phyloP scores from a whole-genome alignment of 1,284 basidiomycete genomes.

The Ustilago shanxiensis region DNA sequence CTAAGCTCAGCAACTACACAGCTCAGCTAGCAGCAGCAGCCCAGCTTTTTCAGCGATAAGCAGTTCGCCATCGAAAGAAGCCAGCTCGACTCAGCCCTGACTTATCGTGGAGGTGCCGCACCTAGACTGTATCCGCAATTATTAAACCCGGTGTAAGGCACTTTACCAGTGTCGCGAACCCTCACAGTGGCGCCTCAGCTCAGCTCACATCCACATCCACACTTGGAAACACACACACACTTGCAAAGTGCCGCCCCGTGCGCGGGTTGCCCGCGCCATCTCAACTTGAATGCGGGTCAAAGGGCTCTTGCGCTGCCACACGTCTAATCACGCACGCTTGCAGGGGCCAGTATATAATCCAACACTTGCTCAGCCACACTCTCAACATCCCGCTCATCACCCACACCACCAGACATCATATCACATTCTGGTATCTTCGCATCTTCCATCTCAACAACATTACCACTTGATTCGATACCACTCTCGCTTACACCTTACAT shows the following conservation, averaged over 20 bases:
- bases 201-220: too few relatives aligned
- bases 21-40: constrained; percentile 1
- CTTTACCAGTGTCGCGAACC: constrained; percentile 16
- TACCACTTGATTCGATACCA: not conserved
- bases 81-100: constrained; percentile 17
- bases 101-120: too few relatives aligned
- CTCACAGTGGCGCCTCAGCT: constrained; percentile 8
- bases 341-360: constrained; percentile 29
- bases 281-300: constrained; percentile 11
- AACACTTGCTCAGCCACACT: constrained; percentile 14
- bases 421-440: constrained; percentile 7
- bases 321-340: constrained; percentile 4
- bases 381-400: not conserved
- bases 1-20: not conserved
- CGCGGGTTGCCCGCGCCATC: not conserved
- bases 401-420: constrained; percentile 18
- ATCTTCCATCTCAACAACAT: not conserved
- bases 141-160: constrained; percentile 10
- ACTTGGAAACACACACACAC: too few relatives aligned
- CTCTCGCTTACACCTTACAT: not conserved
- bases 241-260: constrained; percentile 22
- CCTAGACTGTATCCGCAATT: not conserved
- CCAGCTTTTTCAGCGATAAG: constrained; percentile 16
- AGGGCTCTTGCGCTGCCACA: too few relatives aligned
- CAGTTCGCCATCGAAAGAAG: constrained; percentile 8